Evolutionary conservation across 345 rosid species (phyloP).

Genomic region (Rhodamnia rubescens): DNA sequence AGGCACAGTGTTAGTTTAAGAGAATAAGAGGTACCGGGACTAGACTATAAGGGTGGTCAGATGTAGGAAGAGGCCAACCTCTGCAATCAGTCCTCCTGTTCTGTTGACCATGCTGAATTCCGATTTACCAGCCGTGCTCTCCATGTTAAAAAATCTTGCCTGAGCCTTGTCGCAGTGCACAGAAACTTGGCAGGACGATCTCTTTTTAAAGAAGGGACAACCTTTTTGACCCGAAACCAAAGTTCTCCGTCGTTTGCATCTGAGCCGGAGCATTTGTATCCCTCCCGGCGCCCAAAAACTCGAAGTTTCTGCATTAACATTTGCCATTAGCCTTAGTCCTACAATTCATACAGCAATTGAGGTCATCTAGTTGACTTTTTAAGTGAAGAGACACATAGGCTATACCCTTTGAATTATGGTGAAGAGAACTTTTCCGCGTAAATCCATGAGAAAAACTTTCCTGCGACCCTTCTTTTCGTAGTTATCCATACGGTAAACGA

Average conservation of each 20-base stretch:
- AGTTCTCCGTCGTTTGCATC: slow-evolving; percentile 4
- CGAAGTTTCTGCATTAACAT: slow-evolving; percentile 10
- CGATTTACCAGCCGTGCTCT: neutral
- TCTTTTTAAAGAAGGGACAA: slow-evolving; percentile 2
- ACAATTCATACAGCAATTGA: neutral
- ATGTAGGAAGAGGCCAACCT: slow-evolving; percentile 10
- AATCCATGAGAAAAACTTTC: slow-evolving; percentile 26
- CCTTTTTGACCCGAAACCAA: slow-evolving; percentile 23
- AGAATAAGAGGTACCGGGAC: neutral
- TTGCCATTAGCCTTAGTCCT: neutral
- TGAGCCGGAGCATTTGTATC: slow-evolving; percentile 8
- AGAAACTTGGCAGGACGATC: slow-evolving; percentile 10
- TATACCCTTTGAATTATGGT: slow-evolving; percentile 20
- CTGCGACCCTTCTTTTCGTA: slow-evolving; percentile 19
- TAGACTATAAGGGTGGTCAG: neutral
- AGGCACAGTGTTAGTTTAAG: neutral
- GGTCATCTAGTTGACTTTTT: neutral
- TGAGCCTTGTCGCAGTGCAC: neutral
- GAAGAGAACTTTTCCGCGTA: slow-evolving; percentile 19
- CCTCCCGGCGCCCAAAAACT: slow-evolving; percentile 22
- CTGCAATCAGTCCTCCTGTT: slow-evolving; percentile 17
- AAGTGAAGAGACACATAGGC: neutral
- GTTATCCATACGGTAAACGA: slow-evolving; percentile 37
- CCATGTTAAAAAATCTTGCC: slow-evolving; percentile 1
- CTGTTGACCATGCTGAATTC: slow-evolving; percentile 19